Base-by-base conservation (phyloP, 192 early-diverging fungal genomes). In the Rhizophagus sp. region DNA sequence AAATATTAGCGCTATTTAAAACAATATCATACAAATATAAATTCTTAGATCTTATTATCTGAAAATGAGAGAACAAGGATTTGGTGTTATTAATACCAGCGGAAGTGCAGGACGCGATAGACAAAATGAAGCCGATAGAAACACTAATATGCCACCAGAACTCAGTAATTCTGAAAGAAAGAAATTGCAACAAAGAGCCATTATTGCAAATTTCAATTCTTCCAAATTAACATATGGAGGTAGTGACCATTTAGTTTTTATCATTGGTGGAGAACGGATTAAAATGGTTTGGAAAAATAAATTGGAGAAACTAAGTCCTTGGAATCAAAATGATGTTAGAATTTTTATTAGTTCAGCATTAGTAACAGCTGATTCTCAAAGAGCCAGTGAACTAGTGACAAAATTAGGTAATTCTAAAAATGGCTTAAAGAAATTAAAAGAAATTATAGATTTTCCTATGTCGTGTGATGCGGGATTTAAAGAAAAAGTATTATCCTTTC, bases 371-470 rank as follows among this genome's bases (percentile, higher is more conserved):
- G 49, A 50, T 50, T 15, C 11, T 15, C 11, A 50, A 50, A 3
- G 0, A 50, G 49, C 69, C 0, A 74, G 81, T 10, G 84, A 80
- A 24, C 57, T 87, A 15, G 57, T 87, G n/a, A 6, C 66, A 1
- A 61, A 52, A 12, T 44, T 87, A 22, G 76, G 80, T 2, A 75
- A 66, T 5, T 0, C 9, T 6, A n/a, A 52, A 3, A 84, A 83
- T 1, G 13, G 74, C 8, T 27, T 17, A 15, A 50, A 49, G 1
- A 66, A 77, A 19, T 69, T 85, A 17, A 79, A 44, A 27, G 82
- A 84, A 1, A 83, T 87, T 0, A 52, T 85, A 34, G 8, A 62
- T 25, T 80, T 36, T 61, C 67, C 49, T 3, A 83, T 87, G 79
- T 67, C 65, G n/a, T 66, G 79, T 27, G 79, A 84, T 75, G 82